phyloP scores from a whole-genome alignment of 139 green algal species.

The Chlorella vulgaris region DNA sequence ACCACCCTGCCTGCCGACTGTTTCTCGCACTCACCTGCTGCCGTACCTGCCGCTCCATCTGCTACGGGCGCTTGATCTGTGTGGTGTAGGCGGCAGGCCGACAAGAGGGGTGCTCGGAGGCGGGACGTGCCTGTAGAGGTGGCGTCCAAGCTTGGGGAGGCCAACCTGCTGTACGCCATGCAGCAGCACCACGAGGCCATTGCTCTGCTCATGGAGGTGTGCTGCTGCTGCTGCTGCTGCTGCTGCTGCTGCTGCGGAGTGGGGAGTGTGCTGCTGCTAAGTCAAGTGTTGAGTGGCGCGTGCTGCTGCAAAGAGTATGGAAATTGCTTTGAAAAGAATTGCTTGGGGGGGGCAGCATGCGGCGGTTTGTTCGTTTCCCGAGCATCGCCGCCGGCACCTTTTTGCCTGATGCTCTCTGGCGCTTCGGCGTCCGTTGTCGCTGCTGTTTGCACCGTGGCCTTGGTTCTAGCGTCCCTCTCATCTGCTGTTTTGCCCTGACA shows the following conservation, averaged over 20 bases:
- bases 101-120: neutral
- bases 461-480: neutral
- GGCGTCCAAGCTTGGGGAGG: constrained; percentile 74
- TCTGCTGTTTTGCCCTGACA: neutral
- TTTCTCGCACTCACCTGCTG: too few species aligned
- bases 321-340: too few species aligned
- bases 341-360: too few species aligned
- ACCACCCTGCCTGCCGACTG: too few species aligned
- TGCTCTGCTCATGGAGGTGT: constrained; percentile 65
- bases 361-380: too few species aligned
- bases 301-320: too few species aligned
- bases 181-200: constrained; percentile 56
- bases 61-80: neutral
- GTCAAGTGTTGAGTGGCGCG: too few species aligned
- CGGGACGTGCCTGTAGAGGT: constrained; percentile 70
- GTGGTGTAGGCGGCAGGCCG: constrained; percentile 1
- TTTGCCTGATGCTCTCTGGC: too few species aligned
- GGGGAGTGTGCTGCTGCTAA: neutral
- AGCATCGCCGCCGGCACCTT: too few species aligned
- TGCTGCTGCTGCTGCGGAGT: too few species aligned
- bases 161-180: constrained; percentile 87
- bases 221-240: neutral
- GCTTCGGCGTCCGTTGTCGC: too few species aligned
- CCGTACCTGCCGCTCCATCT: neutral
- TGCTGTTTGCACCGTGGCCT: neutral